Base-by-base conservation (phyloP, 1,284 basidiomycete species). In the Melampsora americana region DNA sequence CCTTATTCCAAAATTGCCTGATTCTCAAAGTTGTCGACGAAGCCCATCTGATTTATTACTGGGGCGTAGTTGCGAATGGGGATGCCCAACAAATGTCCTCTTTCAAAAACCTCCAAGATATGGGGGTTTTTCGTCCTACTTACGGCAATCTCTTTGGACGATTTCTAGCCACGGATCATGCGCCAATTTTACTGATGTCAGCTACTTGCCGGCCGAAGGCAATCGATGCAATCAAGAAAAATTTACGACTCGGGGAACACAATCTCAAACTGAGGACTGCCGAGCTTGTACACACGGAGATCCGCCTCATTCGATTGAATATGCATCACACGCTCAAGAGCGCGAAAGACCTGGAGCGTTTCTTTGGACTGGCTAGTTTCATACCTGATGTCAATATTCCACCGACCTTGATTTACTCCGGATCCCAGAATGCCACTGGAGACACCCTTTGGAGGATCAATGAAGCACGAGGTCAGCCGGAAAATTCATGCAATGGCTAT, bases 251-350 rank as follows among this genome's bases (percentile, higher is more conserved):
- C n/a, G n/a, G n/a, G n/a, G n/a, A 46, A n/a, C 28, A 28, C 2
- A 42, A 70, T 7, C 42, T 71, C 14, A 59, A 71, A 48, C 7
- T 71, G 9, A 23, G 48, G 14, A 7, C 28, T 18, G 35, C 35
- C 23, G 59, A 71, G 61, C 53, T 71, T 1, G 61, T 39, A 5
- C 2, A 39, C 12, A 50, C 69, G 6, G 28, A 60, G 61, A 71
- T 71, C n/a, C 18, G 69, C 5, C 59, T 60, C 11, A 4, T 61
- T 1, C 9, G 56, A 46, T 20, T 71, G 12, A 28, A 50, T 1
- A 69, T 69, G 67, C 56, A n/a, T 14, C 5, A 35, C 16, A 44
- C 50, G 1, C 30, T 61, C n/a, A 12, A 42, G n/a, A 44, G 30
- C 1, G 56, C 50, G 12, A 23, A 6, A 4, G 56, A 59, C 23